Evolutionary conservation across 2,329 filamentous ascomycete genomes (phyloP), one percentile per base, ranked within the genome.

Genomic region (Paecilomyces sp.): DNA sequence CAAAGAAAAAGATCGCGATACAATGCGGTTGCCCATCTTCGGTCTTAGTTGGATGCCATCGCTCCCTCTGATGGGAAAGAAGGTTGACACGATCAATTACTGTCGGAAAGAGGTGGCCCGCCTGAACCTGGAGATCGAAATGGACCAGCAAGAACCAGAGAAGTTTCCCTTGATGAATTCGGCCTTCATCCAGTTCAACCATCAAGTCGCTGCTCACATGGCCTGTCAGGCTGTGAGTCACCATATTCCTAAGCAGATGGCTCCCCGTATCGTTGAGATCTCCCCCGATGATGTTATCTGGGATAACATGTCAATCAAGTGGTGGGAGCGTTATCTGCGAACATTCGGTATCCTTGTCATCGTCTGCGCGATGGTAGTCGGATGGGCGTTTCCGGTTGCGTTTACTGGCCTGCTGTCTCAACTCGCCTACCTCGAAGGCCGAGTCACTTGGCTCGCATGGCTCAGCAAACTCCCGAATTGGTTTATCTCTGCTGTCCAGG

Each of bases 161-260:
- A 86, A 88, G 3, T 97, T 91, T 63, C 92, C 93, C 0, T 77
- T 92, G 54, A 95, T 97, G 92, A 96, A 90, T 68, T 96, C 93
- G 0, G 94, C 94, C 0, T 99, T 99, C 67, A 92, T 99, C 62
- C 94, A 99, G 72, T 99, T 99, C 82, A 96, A 99, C 70, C 89
- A 97, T 70, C 94, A 99, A 72, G 90, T 97, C 1, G 92, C 93
- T 5, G 94, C 94, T 0, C 94, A 99, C 69, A 97, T 99, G 94
- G 94, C 93, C 60, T 97, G 92, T 72, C 94, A 99, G 72, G 87
- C 91, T 55, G 83, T 95, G 54, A 92, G 89, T 47, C 92, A 97
- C 72, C 94, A 99, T 68, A 75, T 96, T 0, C 94, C 94, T 1
- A 90, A 90, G 67, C 90, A 96, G 54, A 99, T 99, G 94, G 84